phyloP scores from a whole-genome alignment of 2,329 filamentous ascomycete species.

The Aspergillus versicolor region DNA sequence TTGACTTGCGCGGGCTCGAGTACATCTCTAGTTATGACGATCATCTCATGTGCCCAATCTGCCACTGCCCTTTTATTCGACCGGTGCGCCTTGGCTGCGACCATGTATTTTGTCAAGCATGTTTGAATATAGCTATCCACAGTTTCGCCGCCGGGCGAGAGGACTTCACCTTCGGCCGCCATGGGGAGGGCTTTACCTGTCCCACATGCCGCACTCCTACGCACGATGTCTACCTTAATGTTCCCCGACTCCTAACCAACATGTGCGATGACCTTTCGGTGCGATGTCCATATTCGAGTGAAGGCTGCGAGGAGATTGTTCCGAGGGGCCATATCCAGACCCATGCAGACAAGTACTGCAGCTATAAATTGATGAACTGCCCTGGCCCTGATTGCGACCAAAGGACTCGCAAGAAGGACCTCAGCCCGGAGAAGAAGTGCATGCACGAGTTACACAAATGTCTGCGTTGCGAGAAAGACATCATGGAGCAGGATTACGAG shows the following conservation, averaged over 20 bases:
- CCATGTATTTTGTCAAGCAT: slow-evolving; percentile 63
- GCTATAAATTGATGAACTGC: slow-evolving; percentile 55
- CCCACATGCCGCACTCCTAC: slow-evolving; percentile 57
- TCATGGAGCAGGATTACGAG: slow-evolving; percentile 57
- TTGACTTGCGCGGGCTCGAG: slow-evolving; percentile 60
- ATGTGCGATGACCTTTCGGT: slow-evolving; percentile 63
- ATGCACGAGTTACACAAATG: slow-evolving; percentile 55
- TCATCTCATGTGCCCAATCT: slow-evolving; percentile 65
- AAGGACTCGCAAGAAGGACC: slow-evolving; percentile 56
- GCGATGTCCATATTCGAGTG: slow-evolving; percentile 55
- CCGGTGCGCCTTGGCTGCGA: slow-evolving; percentile 61
- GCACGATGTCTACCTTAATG: slow-evolving; percentile 38
- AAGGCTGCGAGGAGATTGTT: slow-evolving; percentile 55
- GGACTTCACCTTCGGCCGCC: slow-evolving; percentile 24
- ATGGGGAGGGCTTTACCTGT: slow-evolving; percentile 47
- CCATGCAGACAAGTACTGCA: slow-evolving; percentile 62
- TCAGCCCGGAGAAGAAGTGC: slow-evolving; percentile 49
- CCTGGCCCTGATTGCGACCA: slow-evolving; percentile 50
- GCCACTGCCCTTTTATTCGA: slow-evolving; percentile 61
- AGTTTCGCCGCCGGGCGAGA: slow-evolving; percentile 30
- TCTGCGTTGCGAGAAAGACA: slow-evolving; percentile 51
- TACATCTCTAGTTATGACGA: slow-evolving; percentile 57
- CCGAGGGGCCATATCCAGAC: slow-evolving; percentile 58
- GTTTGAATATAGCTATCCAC: slow-evolving; percentile 52
- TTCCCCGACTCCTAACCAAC: slow-evolving; percentile 57